phyloP scores from a whole-genome alignment of 805 yeast genomes.

The Tetrapisispora arboricola region DNA sequence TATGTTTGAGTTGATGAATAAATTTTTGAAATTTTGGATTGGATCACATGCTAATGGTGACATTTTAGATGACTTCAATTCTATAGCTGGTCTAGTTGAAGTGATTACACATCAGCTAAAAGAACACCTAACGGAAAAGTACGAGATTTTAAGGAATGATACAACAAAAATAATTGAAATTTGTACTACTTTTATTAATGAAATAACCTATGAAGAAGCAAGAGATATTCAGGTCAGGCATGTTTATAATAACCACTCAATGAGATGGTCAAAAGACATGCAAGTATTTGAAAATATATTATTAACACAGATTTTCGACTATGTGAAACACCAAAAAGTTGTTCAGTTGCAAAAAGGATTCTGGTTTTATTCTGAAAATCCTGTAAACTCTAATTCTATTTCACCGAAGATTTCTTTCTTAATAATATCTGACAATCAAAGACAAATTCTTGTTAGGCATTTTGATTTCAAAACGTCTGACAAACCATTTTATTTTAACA shows the following conservation, averaged over 20 bases:
- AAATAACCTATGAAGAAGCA: conserved; percentile 33
- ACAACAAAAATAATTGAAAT: not conserved
- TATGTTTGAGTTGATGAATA: conserved; percentile 41
- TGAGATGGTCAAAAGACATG: conserved; percentile 38
- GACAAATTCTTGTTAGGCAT: conserved; percentile 49
- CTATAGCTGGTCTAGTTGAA: conserved; percentile 39
- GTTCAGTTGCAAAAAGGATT: conserved; percentile 64
- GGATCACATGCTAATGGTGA: conserved; percentile 41
- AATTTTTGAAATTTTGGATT: conserved; percentile 55
- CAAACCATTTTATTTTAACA: conserved; percentile 51
- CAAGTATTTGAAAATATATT: conserved; percentile 41
- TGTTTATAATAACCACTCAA: conserved; percentile 30
- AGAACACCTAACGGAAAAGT: conserved; percentile 14
- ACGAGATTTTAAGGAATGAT: not conserved
- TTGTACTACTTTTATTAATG: not conserved
- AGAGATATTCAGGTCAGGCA: conserved; percentile 44
- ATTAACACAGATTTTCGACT: conserved; percentile 49
- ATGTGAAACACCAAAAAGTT: conserved; percentile 67
- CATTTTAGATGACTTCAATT: conserved; percentile 35
- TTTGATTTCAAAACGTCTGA: conserved; percentile 37
- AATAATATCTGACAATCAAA: conserved; percentile 57
- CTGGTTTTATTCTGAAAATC: conserved; percentile 66
- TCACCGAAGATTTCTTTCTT: conserved; percentile 42
- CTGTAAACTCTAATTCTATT: conserved; percentile 24
- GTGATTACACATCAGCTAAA: conserved; percentile 22